Evolutionary conservation across 2,329 filamentous ascomycete species (phyloP).

Genomic region (Fusarium sp.): DNA sequence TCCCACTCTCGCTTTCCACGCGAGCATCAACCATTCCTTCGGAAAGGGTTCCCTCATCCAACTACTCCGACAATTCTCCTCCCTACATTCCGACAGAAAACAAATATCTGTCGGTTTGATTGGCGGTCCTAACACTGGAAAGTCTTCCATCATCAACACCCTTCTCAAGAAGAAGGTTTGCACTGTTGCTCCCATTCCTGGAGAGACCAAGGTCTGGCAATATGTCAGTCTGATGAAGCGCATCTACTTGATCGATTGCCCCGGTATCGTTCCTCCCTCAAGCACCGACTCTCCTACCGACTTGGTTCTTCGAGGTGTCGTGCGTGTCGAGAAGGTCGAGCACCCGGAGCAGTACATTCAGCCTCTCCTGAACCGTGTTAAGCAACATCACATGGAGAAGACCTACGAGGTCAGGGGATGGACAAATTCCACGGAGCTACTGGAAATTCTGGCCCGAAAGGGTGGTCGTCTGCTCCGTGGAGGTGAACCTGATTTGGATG

Average conservation of each 20-base stretch:
- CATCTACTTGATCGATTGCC: slow-evolving; percentile 92
- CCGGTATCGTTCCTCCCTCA: slow-evolving; percentile 93
- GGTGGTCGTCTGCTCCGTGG: slow-evolving; percentile 87
- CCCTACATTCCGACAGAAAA: slow-evolving; percentile 89
- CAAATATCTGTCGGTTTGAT: slow-evolving; percentile 94
- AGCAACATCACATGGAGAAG: slow-evolving; percentile 88
- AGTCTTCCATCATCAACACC: slow-evolving; percentile 97
- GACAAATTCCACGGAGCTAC: slow-evolving; percentile 81
- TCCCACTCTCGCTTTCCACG: slow-evolving; percentile 94
- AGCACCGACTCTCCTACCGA: slow-evolving; percentile 86
- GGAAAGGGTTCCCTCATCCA: slow-evolving; percentile 95
- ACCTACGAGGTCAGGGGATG: slow-evolving; percentile 91
- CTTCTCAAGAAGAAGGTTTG: slow-evolving; percentile 94
- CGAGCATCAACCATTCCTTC: slow-evolving; percentile 94
- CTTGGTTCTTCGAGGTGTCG: slow-evolving; percentile 89
- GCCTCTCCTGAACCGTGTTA: slow-evolving; percentile 82
- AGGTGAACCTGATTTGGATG: slow-evolving; percentile 94
- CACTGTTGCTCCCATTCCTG: slow-evolving; percentile 92
- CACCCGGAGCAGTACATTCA: slow-evolving; percentile 96
- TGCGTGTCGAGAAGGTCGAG: slow-evolving; percentile 94
- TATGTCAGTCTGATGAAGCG: slow-evolving; percentile 96
- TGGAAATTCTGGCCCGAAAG: slow-evolving; percentile 89
- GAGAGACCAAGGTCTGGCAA: slow-evolving; percentile 98
- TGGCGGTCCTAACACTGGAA: slow-evolving; percentile 86
- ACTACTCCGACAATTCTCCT: slow-evolving; percentile 91